phyloP scores from a whole-genome alignment of 2,329 filamentous ascomycete species.

The Trichoderma brevicompactum region DNA sequence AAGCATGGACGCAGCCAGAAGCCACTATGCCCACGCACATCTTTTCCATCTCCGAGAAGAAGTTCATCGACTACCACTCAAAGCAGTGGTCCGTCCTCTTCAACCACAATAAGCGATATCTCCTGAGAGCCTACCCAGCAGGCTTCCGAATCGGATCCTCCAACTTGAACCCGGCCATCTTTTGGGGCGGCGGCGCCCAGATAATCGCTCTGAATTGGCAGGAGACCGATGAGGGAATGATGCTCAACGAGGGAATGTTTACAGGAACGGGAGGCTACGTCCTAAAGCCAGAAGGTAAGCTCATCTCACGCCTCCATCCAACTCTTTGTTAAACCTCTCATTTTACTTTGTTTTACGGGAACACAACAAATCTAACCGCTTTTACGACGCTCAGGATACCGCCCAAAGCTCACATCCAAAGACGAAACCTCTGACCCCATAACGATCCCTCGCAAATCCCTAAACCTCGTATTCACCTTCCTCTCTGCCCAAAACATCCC shows the following conservation, averaged over 20 bases:
- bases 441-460: slow-evolving; percentile 56
- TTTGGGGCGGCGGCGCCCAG: slow-evolving; percentile 88
- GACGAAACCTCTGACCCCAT: slow-evolving; percentile 34
- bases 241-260: slow-evolving; percentile 96
- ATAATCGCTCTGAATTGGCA: slow-evolving; percentile 96
- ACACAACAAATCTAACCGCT: no score
- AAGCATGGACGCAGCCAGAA: slow-evolving; percentile 73
- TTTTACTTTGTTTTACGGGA: not conserved
- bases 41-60: slow-evolving; percentile 68
- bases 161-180: slow-evolving; percentile 81
- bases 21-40: slow-evolving; percentile 68
- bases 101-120: slow-evolving; percentile 76
- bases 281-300: slow-evolving; percentile 73
- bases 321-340: not conserved
- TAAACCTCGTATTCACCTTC: slow-evolving; percentile 74
- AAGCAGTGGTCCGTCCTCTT: slow-evolving; percentile 63
- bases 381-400: slow-evolving; percentile 38
- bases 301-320: not conserved
- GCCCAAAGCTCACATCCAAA: slow-evolving; percentile 34
- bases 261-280: slow-evolving; percentile 81
- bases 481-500: slow-evolving; percentile 78
- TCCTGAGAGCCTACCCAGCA: slow-evolving; percentile 89
- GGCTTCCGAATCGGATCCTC: slow-evolving; percentile 81
- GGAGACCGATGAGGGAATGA: slow-evolving; percentile 87
- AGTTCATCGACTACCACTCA: slow-evolving; percentile 64